Percentiles rank a stretch among this genome's conserved stretches.
phyloP scores from a whole-genome alignment of 768 basidiomycete genomes.

The Mycena epipterygia region DNA sequence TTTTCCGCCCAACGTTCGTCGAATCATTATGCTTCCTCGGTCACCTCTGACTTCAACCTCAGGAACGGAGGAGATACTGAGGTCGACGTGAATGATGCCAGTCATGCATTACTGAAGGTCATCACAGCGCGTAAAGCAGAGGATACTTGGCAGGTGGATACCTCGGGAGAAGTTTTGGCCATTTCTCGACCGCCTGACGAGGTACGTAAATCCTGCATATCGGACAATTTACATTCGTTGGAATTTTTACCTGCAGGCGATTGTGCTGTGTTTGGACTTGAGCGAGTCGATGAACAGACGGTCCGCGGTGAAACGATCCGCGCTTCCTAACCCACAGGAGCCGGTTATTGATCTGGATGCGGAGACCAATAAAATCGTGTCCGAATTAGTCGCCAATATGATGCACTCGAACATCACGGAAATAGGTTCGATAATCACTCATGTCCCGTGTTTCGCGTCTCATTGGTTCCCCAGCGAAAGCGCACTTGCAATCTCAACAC shows the following conservation, averaged over 20 bases:
- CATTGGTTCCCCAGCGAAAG: constrained; percentile 32
- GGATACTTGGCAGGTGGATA: constrained; percentile 47
- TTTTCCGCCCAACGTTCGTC: constrained; percentile 45
- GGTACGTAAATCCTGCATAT: constrained; percentile 21
- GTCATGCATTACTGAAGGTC: constrained; percentile 37
- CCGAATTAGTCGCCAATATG: constrained; percentile 7
- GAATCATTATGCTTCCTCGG: neutral
- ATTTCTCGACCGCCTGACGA: constrained; percentile 44
- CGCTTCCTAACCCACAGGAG: neutral
- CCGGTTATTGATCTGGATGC: constrained; percentile 18
- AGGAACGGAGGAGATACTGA: constrained; percentile 45
- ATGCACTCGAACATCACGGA: constrained; percentile 9
- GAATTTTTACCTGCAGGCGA: constrained; percentile 35
- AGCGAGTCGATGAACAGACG: constrained; percentile 43
- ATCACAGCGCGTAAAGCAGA: constrained; percentile 39
- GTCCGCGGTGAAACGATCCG: constrained; percentile 35
- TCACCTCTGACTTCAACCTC: neutral
- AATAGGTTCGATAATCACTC: constrained; percentile 10
- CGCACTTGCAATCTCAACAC: constrained; percentile 22
- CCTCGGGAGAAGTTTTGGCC: constrained; percentile 39
- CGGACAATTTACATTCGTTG: neutral
- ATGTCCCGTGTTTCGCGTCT: too few relatives aligned
- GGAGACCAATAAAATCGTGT: constrained; percentile 1
- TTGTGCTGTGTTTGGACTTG: constrained; percentile 46
- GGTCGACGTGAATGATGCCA: constrained; percentile 47